Evolutionary conservation across 2,329 filamentous ascomycete genomes (phyloP).

Genomic region (Ophiocordyceps australis): DNA sequence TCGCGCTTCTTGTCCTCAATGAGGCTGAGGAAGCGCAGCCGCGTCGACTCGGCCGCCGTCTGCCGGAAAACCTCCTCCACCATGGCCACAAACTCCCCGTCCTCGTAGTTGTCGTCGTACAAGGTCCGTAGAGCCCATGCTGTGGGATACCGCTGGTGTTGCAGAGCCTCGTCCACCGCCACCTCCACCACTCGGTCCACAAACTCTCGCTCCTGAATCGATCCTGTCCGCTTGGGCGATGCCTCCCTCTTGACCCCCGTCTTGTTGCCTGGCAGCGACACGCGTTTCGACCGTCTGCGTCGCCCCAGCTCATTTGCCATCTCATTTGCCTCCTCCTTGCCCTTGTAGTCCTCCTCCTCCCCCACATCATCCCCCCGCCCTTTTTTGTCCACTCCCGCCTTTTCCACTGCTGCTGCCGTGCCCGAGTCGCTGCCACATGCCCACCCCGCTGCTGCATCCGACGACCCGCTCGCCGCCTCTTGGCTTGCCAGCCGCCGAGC

Average conservation of each 20-base stretch:
- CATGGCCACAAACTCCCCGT: constrained; percentile 34
- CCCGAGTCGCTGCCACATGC: too few species aligned
- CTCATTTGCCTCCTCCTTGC: constrained; percentile 6
- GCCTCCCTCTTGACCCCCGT: constrained; percentile 1
- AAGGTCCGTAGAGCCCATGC: constrained; percentile 41
- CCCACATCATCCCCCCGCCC: constrained; percentile 20
- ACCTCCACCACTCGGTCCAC: constrained; percentile 34
- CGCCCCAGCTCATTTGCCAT: too few species aligned
- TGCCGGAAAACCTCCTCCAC: constrained; percentile 39
- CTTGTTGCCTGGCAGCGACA: constrained; percentile 7
- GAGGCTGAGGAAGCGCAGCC: constrained; percentile 30
- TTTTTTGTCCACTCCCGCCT: constrained; percentile 6
- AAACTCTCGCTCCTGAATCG: constrained; percentile 19
- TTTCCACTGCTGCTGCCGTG: constrained; percentile 6
- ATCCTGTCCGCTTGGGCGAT: constrained; percentile 5
- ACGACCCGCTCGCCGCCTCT: constrained; percentile 5
- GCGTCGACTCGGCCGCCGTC: constrained; percentile 31
- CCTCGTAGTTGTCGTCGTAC: constrained; percentile 36
- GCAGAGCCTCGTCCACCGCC: constrained; percentile 39
- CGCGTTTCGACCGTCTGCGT: constrained; percentile 14
- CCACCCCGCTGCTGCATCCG: constrained; percentile 7
- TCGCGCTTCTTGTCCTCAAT: constrained; percentile 36
- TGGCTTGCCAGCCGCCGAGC: constrained; percentile 2
- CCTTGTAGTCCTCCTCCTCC: constrained; percentile 24
- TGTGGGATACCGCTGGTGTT: constrained; percentile 38